phyloP scores from a whole-genome alignment of 2,329 filamentous ascomycete genomes.

The Erysiphe pulchra region DNA sequence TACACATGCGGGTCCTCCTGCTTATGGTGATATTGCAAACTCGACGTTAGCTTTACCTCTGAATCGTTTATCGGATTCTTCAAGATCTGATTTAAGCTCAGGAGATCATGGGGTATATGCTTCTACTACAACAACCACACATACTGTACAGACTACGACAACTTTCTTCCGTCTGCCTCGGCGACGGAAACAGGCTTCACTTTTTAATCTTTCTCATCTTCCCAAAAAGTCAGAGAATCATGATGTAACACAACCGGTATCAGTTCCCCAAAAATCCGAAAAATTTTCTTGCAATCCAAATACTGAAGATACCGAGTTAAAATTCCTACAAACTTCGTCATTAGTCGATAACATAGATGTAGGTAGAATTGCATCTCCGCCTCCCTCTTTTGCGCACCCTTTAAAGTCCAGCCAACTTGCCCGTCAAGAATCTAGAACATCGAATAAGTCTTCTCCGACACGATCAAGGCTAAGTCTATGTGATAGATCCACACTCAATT shows the following conservation, averaged over 20 bases:
- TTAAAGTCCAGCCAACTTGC: constrained; percentile 19
- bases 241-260: constrained; percentile 8
- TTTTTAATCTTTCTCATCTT: constrained; percentile 79
- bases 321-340: constrained; percentile 1
- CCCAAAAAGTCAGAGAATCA: constrained; percentile 33
- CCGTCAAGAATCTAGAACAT: constrained; percentile 34
- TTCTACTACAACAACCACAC: constrained; percentile 33
- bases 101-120: constrained; percentile 35
- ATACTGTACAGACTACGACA: constrained; percentile 34
- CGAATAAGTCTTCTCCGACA: constrained; percentile 43
- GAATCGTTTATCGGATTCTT: constrained; percentile 58
- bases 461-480: constrained; percentile 33
- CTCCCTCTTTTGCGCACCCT: constrained; percentile 10
- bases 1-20: constrained; percentile 22
- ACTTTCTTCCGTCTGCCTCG: constrained; percentile 65
- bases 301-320: constrained; percentile 10
- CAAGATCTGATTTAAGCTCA: constrained; percentile 65
- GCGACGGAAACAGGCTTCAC: constrained; percentile 43
- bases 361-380: constrained; percentile 6
- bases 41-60: constrained; percentile 37
- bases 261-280: constrained; percentile 18
- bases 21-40: constrained; percentile 33
- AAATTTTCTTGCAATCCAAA: constrained; percentile 17
- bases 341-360: constrained; percentile 7
- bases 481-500: constrained; percentile 72